Base-by-base conservation (phyloP, 495 filamentous ascomycete species). In the Podospora anserina region DNA sequence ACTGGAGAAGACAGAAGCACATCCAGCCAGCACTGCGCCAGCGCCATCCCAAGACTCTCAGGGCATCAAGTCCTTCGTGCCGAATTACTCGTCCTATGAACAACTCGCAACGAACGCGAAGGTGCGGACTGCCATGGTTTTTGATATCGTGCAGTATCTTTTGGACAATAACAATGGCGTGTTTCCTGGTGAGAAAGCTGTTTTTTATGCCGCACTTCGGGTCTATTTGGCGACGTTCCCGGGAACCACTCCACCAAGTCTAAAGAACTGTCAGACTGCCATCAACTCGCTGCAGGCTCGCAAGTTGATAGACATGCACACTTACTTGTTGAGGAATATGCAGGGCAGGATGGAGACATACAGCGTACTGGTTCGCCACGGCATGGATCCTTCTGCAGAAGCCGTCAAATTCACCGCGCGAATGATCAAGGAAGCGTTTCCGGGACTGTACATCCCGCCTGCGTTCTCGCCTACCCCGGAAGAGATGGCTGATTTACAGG, bases 151-250 rank as follows among this genome's bases (percentile, higher is more conserved):
- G 56, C 79, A 89, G 69, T 86, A 91, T 58, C 80, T 96, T 32
- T 75, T 96, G 9, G 82, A 90, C 30, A 85, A 83, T 59, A 90
- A 90, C 69, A 80, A 83, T 49, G 92, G 92, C 3, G 88, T 91
- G 3, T 94, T 91, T 66, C 91, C 91, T 13, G 87, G 89, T 27
- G 86, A 89, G n/a, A 83, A 84, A 64, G 88, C 91, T 60, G 80
- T 97, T 4, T 90, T 88, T 78, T 86, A 88, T 71, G 88, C 91
- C n/a, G 88, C 93, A 88, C 77, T 82, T 28, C 88, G 88, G 67
- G 78, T 87, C 85, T 78, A 81, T 77, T 64, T 78, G 75, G 68
- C 89, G n/a, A 68, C 71, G 53, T 78, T 78, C 83, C 30, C 73
- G 84, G 69, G 67, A 6, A 75, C 75, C 58, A 59, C 65, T 56